Evolutionary conservation across 495 filamentous ascomycete genomes (phyloP).

Genomic region (Tuber indicum): DNA sequence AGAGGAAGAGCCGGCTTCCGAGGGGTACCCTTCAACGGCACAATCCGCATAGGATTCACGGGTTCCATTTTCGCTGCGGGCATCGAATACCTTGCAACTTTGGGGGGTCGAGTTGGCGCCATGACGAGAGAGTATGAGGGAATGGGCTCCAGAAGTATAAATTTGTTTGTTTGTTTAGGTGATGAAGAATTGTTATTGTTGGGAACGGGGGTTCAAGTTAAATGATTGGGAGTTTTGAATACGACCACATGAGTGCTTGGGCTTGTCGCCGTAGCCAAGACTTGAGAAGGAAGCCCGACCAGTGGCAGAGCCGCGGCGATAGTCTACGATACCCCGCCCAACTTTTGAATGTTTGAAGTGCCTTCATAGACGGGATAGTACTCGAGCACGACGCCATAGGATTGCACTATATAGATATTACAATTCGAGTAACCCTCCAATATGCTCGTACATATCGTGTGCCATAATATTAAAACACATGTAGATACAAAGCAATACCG

Average conservation of each 20-base stretch:
- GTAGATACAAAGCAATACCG: not conserved
- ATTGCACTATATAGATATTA: no score
- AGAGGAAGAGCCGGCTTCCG: not conserved
- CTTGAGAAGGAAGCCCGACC: not conserved
- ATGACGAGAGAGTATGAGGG: slow-evolving; percentile 17
- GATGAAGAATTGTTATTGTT: not conserved
- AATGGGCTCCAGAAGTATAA: not conserved
- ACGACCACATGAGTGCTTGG: not conserved
- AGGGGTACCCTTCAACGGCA: not conserved
- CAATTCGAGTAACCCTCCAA: no score
- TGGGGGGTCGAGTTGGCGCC: slow-evolving; percentile 26
- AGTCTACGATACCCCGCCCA: no score
- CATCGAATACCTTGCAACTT: slow-evolving; percentile 21
- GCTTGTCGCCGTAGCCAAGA: not conserved
- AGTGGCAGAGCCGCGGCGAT: not conserved
- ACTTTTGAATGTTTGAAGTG: no score
- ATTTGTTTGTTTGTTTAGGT: not conserved
- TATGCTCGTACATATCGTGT: no score
- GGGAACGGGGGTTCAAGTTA: not conserved
- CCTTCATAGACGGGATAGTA: no score
- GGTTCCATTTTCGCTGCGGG: slow-evolving; percentile 34
- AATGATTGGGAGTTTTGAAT: slow-evolving; percentile 8
- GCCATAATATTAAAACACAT: not conserved
- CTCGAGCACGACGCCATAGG: no score
- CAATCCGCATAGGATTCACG: not conserved